Percentiles rank a stretch among this genome's conserved stretches.
These are phyloP conservation scores for Auxenochlorella pyrenoidosa DNA, from an alignment of 139 green algal genomes.

Conservation along the genomic window DNA sequence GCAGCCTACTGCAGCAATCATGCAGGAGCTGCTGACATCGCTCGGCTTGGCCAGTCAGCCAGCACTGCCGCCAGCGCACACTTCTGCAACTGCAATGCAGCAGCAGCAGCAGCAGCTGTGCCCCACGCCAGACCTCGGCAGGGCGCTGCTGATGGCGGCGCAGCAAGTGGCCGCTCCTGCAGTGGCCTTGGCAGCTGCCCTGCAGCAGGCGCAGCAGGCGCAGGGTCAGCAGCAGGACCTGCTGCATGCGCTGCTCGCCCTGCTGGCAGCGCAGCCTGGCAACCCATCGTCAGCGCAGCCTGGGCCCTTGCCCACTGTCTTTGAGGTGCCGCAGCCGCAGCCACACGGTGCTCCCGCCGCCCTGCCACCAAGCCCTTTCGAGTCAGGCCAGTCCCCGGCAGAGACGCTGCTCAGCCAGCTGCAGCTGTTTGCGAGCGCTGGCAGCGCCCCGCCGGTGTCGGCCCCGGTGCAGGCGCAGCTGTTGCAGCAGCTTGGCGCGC, in stretches of 20 bases:
- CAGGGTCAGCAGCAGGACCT: not conserved
- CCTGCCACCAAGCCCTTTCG: not conserved
- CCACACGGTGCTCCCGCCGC: not conserved
- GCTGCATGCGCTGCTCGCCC: not conserved
- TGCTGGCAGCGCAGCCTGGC: not conserved
- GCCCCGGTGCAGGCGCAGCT: not conserved
- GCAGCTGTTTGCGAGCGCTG: no score
- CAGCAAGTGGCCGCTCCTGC: not conserved
- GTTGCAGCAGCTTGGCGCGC: not conserved
- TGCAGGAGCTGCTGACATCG: not conserved
- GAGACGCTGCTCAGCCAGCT: no score
- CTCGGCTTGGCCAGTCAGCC: not conserved
- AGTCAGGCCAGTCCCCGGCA: not conserved
- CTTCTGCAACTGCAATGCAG: not conserved
- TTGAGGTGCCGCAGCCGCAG: not conserved
- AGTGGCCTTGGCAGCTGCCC: not conserved
- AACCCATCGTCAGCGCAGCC: no score
- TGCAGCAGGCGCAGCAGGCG: slow-evolving; percentile 4
- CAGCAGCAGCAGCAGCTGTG: not conserved
- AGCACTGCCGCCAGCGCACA: no score
- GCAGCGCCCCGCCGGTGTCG: not conserved
- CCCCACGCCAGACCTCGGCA: not conserved
- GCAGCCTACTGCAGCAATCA: not conserved
- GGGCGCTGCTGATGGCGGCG: not conserved
- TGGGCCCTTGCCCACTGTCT: no score